Percentiles rank a stretch among this genome's conserved stretches.
Evolutionary conservation across 2,329 filamentous ascomycete species (phyloP).

Genomic region (Dothideomycetes sp.): DNA sequence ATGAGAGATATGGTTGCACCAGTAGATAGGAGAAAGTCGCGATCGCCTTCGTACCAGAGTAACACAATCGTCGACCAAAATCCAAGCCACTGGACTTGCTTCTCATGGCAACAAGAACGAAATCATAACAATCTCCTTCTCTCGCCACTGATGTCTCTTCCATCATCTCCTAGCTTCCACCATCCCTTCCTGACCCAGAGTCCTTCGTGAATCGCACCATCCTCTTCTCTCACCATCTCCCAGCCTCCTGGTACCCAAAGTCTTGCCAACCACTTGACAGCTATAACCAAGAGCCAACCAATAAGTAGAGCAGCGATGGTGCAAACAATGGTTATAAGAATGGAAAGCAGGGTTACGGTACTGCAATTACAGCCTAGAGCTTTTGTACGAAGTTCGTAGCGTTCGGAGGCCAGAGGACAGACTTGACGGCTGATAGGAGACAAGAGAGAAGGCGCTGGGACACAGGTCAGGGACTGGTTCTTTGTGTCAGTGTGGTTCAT

Average conservation of each 20-base stretch:
- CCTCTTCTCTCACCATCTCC: conserved; percentile 12
- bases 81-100: too few relatives aligned
- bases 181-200: conserved; percentile 1
- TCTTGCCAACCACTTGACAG: conserved; percentile 18
- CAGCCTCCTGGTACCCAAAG: neutral
- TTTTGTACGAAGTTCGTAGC: conserved; percentile 37
- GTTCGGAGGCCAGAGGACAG: conserved; percentile 32
- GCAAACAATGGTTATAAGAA: conserved; percentile 34
- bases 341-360: conserved; percentile 36
- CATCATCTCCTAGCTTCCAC: too few relatives aligned
- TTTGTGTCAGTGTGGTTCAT: conserved; percentile 7
- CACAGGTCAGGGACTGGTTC: conserved; percentile 32
- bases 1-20: too few relatives aligned
- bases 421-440: conserved; percentile 28
- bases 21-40: too few relatives aligned
- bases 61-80: too few relatives aligned
- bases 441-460: conserved; percentile 33
- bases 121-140: too few relatives aligned
- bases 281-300: conserved; percentile 25
- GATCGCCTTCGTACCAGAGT: too few relatives aligned
- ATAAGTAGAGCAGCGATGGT: conserved; percentile 32
- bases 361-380: conserved; percentile 38
- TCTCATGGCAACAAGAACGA: too few relatives aligned
- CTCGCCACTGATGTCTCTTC: too few relatives aligned
- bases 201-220: conserved; percentile 3